Conservation (phyloP, 192 early-diverging fungal species). For the Thamnidium elegans region DNA sequence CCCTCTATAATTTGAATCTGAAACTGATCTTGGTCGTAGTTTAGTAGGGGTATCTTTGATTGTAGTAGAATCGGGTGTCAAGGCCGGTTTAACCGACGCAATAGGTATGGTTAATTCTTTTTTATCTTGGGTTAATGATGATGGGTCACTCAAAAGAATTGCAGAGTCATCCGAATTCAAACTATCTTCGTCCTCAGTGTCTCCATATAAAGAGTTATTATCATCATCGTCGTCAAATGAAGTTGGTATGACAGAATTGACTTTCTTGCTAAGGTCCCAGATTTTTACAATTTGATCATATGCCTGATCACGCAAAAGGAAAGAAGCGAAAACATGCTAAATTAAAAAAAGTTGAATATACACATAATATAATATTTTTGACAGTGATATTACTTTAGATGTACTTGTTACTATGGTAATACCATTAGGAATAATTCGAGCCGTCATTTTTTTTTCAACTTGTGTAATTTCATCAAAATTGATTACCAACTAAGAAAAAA, state of each 20-base stretch:
- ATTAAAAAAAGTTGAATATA: background rate
- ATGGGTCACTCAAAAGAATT: background rate
- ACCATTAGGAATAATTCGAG: slow-evolving; percentile 85
- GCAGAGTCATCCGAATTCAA: slow-evolving; percentile 1
- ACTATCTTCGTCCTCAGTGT: background rate
- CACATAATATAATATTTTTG: background rate
- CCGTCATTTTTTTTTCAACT: slow-evolving; percentile 84
- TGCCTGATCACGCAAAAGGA: slow-evolving; percentile 77
- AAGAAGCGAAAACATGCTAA: slow-evolving; percentile 79
- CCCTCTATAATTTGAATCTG: slow-evolving; percentile 11
- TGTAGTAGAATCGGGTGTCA: too few relatives aligned
- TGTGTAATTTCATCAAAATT: slow-evolving; percentile 72
- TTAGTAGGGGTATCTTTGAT: slow-evolving; percentile 3
- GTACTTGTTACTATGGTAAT: slow-evolving; percentile 72
- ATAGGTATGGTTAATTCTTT: background rate
- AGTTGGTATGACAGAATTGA: slow-evolving; percentile 7
- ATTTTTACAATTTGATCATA: slow-evolving; percentile 68
- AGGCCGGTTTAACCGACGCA: too few relatives aligned
- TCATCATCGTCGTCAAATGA: background rate
- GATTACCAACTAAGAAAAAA: slow-evolving; percentile 54
- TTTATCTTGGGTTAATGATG: background rate
- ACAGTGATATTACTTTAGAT: slow-evolving; percentile 40
- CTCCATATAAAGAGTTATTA: background rate
- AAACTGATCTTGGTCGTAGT: slow-evolving; percentile 9
- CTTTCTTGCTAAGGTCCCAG: slow-evolving; percentile 41